Evolutionary conservation across 2,329 filamentous ascomycete genomes (phyloP).

Genomic region (Alternaria dauci): DNA sequence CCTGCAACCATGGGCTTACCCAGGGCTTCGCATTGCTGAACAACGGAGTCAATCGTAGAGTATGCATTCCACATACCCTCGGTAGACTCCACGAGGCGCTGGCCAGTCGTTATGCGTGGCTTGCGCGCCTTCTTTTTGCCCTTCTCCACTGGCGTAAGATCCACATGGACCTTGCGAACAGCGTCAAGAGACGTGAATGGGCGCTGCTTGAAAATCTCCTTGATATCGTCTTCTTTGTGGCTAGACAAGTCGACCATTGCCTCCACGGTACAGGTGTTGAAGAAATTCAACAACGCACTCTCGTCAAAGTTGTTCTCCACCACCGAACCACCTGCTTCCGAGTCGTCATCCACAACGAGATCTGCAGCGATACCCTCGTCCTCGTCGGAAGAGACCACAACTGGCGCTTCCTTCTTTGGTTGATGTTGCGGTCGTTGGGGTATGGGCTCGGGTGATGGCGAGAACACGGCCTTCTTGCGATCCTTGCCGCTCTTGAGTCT

Average conservation of each 20-base stretch:
- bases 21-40: slow-evolving; percentile 76
- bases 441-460: slow-evolving; percentile 29
- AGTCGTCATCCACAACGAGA: slow-evolving; percentile 52
- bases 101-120: slow-evolving; percentile 65
- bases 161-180: slow-evolving; percentile 69
- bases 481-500: slow-evolving; percentile 59
- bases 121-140: slow-evolving; percentile 46
- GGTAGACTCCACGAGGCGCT: slow-evolving; percentile 72
- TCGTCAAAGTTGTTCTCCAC: slow-evolving; percentile 53
- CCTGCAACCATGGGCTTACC: slow-evolving; percentile 71
- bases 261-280: slow-evolving; percentile 79
- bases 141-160: slow-evolving; percentile 39
- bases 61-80: slow-evolving; percentile 80
- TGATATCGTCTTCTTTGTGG: slow-evolving; percentile 73
- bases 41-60: slow-evolving; percentile 82
- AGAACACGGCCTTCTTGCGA: slow-evolving; percentile 41
- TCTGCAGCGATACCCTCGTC: slow-evolving; percentile 48
- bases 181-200: slow-evolving; percentile 75
- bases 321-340: slow-evolving; percentile 51
- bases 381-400: slow-evolving; percentile 38
- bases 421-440: slow-evolving; percentile 33
- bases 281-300: slow-evolving; percentile 73
- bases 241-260: slow-evolving; percentile 85
- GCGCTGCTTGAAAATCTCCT: slow-evolving; percentile 73
- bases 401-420: slow-evolving; percentile 17